phyloP scores from a whole-genome alignment of 306 rosid species.

The Cucurbita argyrosperma region DNA sequence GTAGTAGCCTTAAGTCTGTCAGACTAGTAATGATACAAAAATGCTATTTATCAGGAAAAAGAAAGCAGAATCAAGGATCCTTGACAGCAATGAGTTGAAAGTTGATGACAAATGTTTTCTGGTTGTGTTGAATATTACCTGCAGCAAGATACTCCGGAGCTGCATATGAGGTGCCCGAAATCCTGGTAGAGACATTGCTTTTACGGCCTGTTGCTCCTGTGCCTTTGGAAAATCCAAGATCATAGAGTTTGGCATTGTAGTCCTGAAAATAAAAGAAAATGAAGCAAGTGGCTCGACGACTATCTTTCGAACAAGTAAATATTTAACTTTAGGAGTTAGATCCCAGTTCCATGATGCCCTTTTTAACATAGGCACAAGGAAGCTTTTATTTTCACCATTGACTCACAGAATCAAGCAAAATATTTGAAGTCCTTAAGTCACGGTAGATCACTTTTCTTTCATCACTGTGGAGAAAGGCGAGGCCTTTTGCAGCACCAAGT shows the following conservation, averaged over 20 bases:
- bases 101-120: background rate
- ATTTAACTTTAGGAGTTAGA: background rate
- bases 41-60: background rate
- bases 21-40: background rate
- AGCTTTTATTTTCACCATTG: background rate
- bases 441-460: conserved; percentile 45
- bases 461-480: conserved; percentile 44
- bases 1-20: background rate
- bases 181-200: conserved; percentile 47
- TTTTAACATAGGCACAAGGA: background rate
- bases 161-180: conserved; percentile 46
- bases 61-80: background rate
- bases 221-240: conserved; percentile 56
- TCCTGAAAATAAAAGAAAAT: conserved; percentile 18
- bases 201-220: conserved; percentile 39
- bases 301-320: background rate
- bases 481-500: conserved; percentile 66
- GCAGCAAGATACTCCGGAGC: conserved; percentile 58
- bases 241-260: conserved; percentile 48
- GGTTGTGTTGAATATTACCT: conserved; percentile 21
- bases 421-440: conserved; percentile 56
- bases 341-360: background rate
- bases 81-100: too few species aligned
- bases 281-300: background rate
- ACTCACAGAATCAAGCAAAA: conserved; percentile 51